Percentiles rank a stretch among this genome's conserved stretches.
Conservation (phyloP, 106 monocot genomes). For the Dendrobium nobile region DNA sequence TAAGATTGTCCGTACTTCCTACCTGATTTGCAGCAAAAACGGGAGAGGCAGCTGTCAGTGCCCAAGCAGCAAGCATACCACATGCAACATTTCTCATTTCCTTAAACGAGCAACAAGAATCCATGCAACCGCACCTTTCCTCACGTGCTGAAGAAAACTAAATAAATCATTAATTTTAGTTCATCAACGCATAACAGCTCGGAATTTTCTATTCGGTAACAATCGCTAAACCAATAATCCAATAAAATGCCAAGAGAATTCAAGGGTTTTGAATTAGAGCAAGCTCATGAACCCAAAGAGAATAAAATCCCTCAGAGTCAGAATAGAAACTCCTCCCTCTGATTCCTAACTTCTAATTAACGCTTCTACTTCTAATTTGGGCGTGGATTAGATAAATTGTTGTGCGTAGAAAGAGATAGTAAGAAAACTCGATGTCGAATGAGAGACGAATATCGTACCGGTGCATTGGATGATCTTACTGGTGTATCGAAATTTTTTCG, state of each 20-base stretch:
- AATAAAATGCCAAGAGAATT: neutral
- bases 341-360: too few species aligned
- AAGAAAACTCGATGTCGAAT: neutral
- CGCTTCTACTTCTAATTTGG: too few species aligned
- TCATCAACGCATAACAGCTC: neutral
- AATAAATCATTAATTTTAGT: neutral
- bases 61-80: slow-evolving; percentile 65
- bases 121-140: slow-evolving; percentile 3
- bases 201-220: too few species aligned
- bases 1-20: neutral
- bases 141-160: slow-evolving; percentile 6
- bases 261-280: neutral
- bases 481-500: neutral
- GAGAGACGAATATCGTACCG: neutral
- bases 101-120: slow-evolving; percentile 14
- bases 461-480: neutral
- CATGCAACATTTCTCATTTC: slow-evolving; percentile 47
- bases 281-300: too few species aligned
- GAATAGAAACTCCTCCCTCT: too few species aligned
- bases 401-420: too few species aligned
- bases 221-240: too few species aligned
- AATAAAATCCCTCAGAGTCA: too few species aligned
- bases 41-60: slow-evolving; percentile 50
- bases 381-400: too few species aligned
- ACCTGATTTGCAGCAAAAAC: slow-evolving; percentile 76